Percentiles rank a stretch among this genome's conserved stretches.
Conservation (phyloP, 495 filamentous ascomycete species). For the Tuber microsphaerosporum region DNA sequence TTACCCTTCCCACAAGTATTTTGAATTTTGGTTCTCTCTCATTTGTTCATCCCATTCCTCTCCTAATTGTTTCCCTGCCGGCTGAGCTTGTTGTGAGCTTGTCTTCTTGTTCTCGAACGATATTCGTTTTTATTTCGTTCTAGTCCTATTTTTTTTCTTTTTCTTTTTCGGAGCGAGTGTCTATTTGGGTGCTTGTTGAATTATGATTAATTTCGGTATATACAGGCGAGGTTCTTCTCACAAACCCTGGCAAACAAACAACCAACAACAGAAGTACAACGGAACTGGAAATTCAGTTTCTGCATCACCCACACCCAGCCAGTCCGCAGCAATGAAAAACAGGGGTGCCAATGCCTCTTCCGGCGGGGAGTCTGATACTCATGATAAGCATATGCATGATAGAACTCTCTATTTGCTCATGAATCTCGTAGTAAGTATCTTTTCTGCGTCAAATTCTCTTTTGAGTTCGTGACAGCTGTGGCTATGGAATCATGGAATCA, state of each 20-base stretch:
- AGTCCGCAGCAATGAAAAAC: conserved; percentile 45
- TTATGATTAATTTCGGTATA: conserved; percentile 11
- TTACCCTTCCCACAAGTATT: background rate
- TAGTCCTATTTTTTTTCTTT: background rate
- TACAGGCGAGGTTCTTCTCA: conserved; percentile 36
- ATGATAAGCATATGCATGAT: conserved; percentile 60
- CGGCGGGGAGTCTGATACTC: conserved; percentile 49
- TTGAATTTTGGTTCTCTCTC: background rate
- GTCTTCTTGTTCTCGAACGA: background rate
- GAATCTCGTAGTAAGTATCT: conserved; percentile 55
- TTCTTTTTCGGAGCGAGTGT: background rate
- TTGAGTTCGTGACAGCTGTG: background rate
- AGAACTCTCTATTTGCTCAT: conserved; percentile 58
- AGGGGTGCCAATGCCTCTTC: conserved; percentile 40
- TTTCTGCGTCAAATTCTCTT: background rate
- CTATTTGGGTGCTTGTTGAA: conserved; percentile 11
- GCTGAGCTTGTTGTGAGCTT: background rate
- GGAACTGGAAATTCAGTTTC: conserved; percentile 24
- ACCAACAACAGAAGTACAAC: conserved; percentile 40
- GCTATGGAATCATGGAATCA: background rate
- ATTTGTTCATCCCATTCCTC: background rate
- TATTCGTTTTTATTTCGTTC: background rate
- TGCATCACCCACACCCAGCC: conserved; percentile 44
- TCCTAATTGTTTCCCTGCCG: background rate
- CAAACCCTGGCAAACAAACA: conserved; percentile 36